Evolutionary conservation across 1,139 yeast species (phyloP).

Genomic region (Geotrichum klebahnii): DNA sequence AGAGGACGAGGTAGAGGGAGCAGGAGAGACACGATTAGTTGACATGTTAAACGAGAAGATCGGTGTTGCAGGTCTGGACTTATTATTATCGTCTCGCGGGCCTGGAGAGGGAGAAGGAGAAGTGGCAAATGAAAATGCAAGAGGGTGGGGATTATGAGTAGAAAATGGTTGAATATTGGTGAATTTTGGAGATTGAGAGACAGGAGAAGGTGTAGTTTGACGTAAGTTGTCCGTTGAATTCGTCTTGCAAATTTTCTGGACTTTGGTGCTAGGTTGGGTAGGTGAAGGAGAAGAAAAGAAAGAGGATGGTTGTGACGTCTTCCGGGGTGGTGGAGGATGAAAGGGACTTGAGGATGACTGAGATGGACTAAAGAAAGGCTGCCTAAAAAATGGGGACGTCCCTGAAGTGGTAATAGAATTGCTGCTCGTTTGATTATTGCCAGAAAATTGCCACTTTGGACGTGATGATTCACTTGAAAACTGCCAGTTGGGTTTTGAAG

Average conservation of each 20-base stretch:
- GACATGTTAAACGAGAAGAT: neutral
- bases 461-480: constrained; percentile 9
- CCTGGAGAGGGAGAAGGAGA: constrained; percentile 22
- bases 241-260: constrained; percentile 16
- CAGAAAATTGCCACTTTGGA: constrained; percentile 7
- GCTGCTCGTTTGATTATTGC: neutral
- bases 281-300: constrained; percentile 11
- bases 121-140: constrained; percentile 19
- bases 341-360: constrained; percentile 12
- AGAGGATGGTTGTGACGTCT: constrained; percentile 5
- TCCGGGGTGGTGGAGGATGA: constrained; percentile 7
- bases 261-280: constrained; percentile 4
- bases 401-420: neutral
- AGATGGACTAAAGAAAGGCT: constrained; percentile 19
- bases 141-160: constrained; percentile 19
- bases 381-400: constrained; percentile 20
- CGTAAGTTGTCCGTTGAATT: constrained; percentile 6
- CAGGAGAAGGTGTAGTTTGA: constrained; percentile 8
- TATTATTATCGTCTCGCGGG: constrained; percentile 4
- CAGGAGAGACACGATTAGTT: constrained; percentile 2
- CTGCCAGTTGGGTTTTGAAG: constrained; percentile 16
- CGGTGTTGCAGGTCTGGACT: constrained; percentile 5
- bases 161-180: constrained; percentile 11
- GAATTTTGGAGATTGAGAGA: constrained; percentile 6
- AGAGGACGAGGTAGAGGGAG: constrained; percentile 15